Percentiles rank a stretch among this genome's conserved stretches.
phyloP scores from a whole-genome alignment of 1,284 basidiomycete species.

The Tilletia caries region DNA sequence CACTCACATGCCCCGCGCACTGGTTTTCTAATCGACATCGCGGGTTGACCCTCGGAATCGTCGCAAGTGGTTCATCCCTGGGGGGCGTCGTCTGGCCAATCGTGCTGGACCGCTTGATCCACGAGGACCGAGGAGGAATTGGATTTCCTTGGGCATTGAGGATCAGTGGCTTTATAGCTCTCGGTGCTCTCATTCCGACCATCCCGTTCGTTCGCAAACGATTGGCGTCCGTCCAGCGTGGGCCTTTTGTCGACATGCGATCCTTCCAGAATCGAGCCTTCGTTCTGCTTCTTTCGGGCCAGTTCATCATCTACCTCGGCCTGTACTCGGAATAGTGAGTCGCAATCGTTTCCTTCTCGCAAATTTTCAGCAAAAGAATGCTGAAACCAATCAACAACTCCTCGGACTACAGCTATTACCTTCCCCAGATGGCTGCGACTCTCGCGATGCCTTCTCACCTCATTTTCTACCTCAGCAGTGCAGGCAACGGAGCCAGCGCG shows the following conservation, averaged over 20 bases:
- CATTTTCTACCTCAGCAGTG: constrained; percentile 21
- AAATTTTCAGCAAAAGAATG: not conserved
- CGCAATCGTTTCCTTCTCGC: not conserved
- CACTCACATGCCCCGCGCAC: constrained; percentile 19
- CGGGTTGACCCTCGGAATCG: constrained; percentile 18
- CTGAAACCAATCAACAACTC: too few relatives aligned
- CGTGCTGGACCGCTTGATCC: constrained; percentile 20
- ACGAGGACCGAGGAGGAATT: constrained; percentile 14
- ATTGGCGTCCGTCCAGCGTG: constrained; percentile 10
- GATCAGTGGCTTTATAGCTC: constrained; percentile 19
- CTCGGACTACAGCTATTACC: constrained; percentile 16
- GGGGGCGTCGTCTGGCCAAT: constrained; percentile 22
- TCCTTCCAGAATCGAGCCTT: constrained; percentile 16
- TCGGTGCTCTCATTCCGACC: constrained; percentile 11
- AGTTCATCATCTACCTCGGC: constrained; percentile 23
- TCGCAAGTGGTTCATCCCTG: constrained; percentile 16
- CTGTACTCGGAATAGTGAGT: constrained; percentile 18
- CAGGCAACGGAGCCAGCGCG: constrained; percentile 19
- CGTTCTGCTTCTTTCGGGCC: constrained; percentile 16
- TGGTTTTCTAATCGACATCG: constrained; percentile 16
- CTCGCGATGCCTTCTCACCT: constrained; percentile 16
- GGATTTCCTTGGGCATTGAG: constrained; percentile 18
- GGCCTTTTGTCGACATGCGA: constrained; percentile 18
- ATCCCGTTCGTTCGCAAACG: constrained; percentile 17
- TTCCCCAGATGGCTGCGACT: constrained; percentile 16